phyloP scores from a whole-genome alignment of 2,329 filamentous ascomycete genomes.

The Ceratocystis destructans region DNA sequence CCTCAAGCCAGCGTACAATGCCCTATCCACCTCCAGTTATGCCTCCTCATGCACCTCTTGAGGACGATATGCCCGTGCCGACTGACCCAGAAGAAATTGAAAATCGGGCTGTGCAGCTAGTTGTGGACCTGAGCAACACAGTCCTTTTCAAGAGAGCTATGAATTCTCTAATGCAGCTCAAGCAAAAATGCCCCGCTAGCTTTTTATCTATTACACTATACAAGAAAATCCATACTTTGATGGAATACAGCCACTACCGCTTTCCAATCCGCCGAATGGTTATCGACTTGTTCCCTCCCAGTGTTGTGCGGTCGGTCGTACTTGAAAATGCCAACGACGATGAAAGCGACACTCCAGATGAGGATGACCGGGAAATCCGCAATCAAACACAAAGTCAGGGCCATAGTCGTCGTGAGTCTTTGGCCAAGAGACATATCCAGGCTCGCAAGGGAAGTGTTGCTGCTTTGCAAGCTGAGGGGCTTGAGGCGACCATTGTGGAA shows the following conservation, averaged over 20 bases:
- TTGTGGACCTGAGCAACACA: conserved; percentile 82
- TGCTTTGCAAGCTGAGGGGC: conserved; percentile 9
- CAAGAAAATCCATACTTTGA: conserved; percentile 66
- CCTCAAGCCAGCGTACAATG: conserved; percentile 39
- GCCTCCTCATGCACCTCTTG: conserved; percentile 28
- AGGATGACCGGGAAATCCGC: conserved; percentile 26
- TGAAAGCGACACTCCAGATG: conserved; percentile 34
- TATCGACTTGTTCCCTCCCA: conserved; percentile 87
- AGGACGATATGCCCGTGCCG: conserved; percentile 28
- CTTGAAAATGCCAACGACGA: conserved; percentile 50
- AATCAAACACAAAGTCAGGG: conserved; percentile 4
- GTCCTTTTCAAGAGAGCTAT: conserved; percentile 82
- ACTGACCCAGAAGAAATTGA: conserved; percentile 40
- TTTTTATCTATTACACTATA: conserved; percentile 71
- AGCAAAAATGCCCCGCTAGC: conserved; percentile 56
- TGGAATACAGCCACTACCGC: conserved; percentile 82
- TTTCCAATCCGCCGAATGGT: conserved; percentile 79
- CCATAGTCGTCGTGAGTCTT: conserved; percentile 12
- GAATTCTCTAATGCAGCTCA: conserved; percentile 66
- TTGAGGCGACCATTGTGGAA: conserved; percentile 22
- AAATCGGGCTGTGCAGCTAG: conserved; percentile 69
- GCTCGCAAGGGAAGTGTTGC: conserved; percentile 15
- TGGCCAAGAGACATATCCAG: conserved; percentile 9
- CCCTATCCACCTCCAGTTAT: conserved; percentile 29
- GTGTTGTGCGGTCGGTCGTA: conserved; percentile 70